Evolutionary conservation across 768 basidiomycete genomes (phyloP).

Genomic region (Postia placenta): DNA sequence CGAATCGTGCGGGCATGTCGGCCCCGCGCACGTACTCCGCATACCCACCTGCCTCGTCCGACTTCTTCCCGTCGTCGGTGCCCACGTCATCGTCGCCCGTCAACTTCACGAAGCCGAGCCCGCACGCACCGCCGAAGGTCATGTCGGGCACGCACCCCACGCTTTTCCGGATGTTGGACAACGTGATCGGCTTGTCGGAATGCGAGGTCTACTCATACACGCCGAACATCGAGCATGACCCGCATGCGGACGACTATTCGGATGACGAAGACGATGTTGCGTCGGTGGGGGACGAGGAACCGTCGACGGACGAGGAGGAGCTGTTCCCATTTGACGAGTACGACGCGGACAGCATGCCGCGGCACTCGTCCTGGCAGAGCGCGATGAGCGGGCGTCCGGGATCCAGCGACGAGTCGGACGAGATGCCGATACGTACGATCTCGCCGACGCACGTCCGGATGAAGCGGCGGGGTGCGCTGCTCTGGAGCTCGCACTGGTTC

Average conservation of each 20-base stretch:
- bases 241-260: constrained; percentile 78
- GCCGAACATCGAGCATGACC: constrained; percentile 91
- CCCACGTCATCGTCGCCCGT: constrained; percentile 69
- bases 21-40: constrained; percentile 83
- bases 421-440: constrained; percentile 29
- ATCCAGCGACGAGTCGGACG: constrained; percentile 18
- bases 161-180: constrained; percentile 82
- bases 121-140: constrained; percentile 65
- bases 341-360: constrained; percentile 52
- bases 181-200: constrained; percentile 83
- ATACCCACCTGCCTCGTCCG: constrained; percentile 68
- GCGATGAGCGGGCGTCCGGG: constrained; percentile 26
- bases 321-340: constrained; percentile 79
- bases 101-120: constrained; percentile 46
- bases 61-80: constrained; percentile 71
- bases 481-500: constrained; percentile 98
- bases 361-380: constrained; percentile 15
- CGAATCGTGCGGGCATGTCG: constrained; percentile 55
- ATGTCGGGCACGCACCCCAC: constrained; percentile 84
- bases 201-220: constrained; percentile 95
- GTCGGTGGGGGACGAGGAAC: constrained; percentile 54
- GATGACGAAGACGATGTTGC: constrained; percentile 75
- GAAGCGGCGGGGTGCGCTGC: constrained; percentile 64
- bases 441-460: constrained; percentile 38
- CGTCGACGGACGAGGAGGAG: constrained; percentile 65